Evolutionary conservation across 208 protist species (phyloP), one percentile per base, ranked within the genome.

Genomic region (Zelonia costaricensis): DNA sequence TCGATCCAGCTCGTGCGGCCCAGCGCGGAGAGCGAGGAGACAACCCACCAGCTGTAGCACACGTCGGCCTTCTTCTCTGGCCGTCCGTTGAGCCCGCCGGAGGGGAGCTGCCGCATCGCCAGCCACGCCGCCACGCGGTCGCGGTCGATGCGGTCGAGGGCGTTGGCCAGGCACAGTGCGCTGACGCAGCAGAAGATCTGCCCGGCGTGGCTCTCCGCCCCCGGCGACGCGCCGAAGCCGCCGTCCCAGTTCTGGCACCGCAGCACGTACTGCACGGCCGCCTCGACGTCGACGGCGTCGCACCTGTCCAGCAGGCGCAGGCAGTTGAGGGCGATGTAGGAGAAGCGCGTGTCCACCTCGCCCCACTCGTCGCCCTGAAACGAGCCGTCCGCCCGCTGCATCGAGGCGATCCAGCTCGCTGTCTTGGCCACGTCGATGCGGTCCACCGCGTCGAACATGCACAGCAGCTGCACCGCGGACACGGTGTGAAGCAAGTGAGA

Each of bases 41-140:
- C 76, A 4, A 99, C 97, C 98, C 99, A 99, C 99, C 98, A 99
- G 45, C 97, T 99, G 65, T 99, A 99, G 85, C 98, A 99, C 30
- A 99, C 98, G 71, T 99, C 98, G 13, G 98, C 91, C 62, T 98
- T 89, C 74, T 99, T 99, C 76, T 99, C 98, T 1, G 99, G 99
- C 7, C 99, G 81, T 1, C 99, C 99, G 73, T 99, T 99, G 15
- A 99, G 84, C 2, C 99, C 99, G 22, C 99, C 99, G 18, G 92
- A 93, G 12, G 96, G 79, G 3, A 96, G 69, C 78, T 99, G 99
- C 40, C 99, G 92, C 84, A 99, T 98, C 46, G 88, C 91, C 15
- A 99, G 87, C 99, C 99, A 99, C 81, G 93, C 97, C 6, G 87
- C 91, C 9, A 99, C 84, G 33, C 81, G 81, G 53, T 99, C 94